phyloP scores from a whole-genome alignment of 202 grass and related monocot species.

The Saccharum hybrid region DNA sequence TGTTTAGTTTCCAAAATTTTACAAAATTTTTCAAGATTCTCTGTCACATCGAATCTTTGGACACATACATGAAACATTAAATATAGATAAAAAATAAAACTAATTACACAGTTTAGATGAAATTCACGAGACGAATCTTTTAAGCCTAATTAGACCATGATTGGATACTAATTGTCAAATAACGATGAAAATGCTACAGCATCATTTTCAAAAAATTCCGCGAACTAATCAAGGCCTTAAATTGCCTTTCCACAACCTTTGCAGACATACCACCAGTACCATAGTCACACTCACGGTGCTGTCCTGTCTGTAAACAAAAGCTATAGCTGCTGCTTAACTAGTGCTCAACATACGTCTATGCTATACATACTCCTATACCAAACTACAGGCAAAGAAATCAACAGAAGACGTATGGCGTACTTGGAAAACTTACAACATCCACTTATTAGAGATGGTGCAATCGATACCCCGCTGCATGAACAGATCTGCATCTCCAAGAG shows the following conservation, averaged over 20 bases:
- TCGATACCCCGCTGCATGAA: conserved; percentile 62
- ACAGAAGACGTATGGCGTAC: not conserved
- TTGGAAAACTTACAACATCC: conserved; percentile 49
- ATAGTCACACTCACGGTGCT: not conserved
- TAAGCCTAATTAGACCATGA: too few species aligned
- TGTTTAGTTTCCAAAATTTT: too few species aligned
- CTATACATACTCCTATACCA: not conserved
- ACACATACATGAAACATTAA: too few species aligned
- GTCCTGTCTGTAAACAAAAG: not conserved
- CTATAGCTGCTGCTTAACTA: not conserved
- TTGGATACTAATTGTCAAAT: too few species aligned
- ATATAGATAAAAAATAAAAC: too few species aligned
- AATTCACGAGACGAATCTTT: too few species aligned
- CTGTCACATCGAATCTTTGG: too few species aligned
- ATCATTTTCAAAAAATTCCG: too few species aligned
- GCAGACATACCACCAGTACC: not conserved
- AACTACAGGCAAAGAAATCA: conserved; percentile 20
- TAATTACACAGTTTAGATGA: too few species aligned
- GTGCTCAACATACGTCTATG: not conserved
- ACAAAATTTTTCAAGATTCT: too few species aligned
- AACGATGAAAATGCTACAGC: too few species aligned
- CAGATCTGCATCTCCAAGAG: conserved; percentile 44
- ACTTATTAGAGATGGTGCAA: conserved; percentile 46
- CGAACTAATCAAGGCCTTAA: not conserved
- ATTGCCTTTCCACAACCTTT: not conserved